Conservation (phyloP, 2,329 filamentous ascomycete species). For the Trichoderma simmonsii region DNA sequence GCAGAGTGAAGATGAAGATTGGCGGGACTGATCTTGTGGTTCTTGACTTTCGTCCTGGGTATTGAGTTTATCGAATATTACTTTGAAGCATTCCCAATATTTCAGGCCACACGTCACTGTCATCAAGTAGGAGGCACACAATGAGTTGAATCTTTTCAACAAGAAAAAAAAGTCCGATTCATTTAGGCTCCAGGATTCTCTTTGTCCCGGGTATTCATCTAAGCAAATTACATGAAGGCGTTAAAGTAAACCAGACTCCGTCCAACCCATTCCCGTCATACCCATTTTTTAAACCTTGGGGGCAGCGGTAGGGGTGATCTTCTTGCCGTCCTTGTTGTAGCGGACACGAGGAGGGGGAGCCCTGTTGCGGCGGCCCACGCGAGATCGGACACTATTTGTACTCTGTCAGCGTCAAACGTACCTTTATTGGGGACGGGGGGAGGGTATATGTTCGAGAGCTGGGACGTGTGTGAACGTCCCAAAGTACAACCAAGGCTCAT, state of each 20-base stretch:
- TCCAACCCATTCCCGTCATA: slow-evolving; percentile 28
- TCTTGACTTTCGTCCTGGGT: neutral
- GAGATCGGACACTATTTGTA: slow-evolving; percentile 80
- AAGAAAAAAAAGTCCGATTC: slow-evolving; percentile 26
- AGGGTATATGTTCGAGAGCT: slow-evolving; percentile 19
- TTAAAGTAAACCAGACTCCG: slow-evolving; percentile 39
- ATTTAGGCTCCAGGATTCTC: slow-evolving; percentile 26
- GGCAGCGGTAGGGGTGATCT: slow-evolving; percentile 74
- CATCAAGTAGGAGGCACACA: neutral
- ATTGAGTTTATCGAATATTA: neutral
- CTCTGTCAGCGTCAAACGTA: slow-evolving; percentile 43
- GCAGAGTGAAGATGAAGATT: neutral
- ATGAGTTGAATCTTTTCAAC: slow-evolving; percentile 6
- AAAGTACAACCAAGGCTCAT: slow-evolving; percentile 59
- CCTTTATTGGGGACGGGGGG: slow-evolving; percentile 26
- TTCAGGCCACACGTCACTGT: neutral
- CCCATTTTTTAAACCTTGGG: slow-evolving; percentile 37
- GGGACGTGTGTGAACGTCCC: slow-evolving; percentile 26
- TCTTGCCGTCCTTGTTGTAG: slow-evolving; percentile 99
- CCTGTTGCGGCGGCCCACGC: slow-evolving; percentile 96
- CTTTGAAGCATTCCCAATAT: neutral
- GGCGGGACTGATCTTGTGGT: neutral
- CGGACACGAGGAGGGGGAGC: slow-evolving; percentile 94
- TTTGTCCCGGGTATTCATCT: slow-evolving; percentile 36
- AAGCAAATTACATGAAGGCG: slow-evolving; percentile 39